Evolutionary conservation across 345 rosid species (phyloP), one percentile per base, ranked within the genome.

Genomic region (Citrus australasica): DNA sequence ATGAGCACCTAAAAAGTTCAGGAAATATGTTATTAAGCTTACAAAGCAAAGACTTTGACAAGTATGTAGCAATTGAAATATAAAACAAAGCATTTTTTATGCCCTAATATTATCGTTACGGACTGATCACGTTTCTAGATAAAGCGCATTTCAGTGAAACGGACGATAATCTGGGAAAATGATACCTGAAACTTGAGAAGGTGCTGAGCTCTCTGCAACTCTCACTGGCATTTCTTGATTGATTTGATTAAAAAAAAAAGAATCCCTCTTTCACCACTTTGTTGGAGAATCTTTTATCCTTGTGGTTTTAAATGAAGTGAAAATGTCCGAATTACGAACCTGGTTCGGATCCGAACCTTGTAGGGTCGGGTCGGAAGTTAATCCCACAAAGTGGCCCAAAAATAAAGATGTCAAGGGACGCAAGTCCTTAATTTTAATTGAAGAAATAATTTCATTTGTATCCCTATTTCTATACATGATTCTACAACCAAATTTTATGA

Each of bases 201-300:
- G 87, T 22, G 92, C 81, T 32, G 88, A 89, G 90, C 77, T 89
- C 67, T 95, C 98, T 33, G 82, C 93, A 38, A 95, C 91, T 79
- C 98, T 86, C 82, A 93, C 97, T 8, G 98, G 98, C 98, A 95
- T 94, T 85, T 58, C 71, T 83, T 68, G 59, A 62, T 40, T 46
- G 59, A 46, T 13, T 46, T 46, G 51, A 13, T 46, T 32, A 32
- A 32, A 32, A 32, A 3, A 46, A 46, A 32, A 4, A n/a, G n/a
- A 46, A 46, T 2, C 4, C 13, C 1, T 3, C 51, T 42, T 11
- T 10, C 16, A 42, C 16, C 14, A 46, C 14, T 11, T 46, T 46
- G 51, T 13, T 46, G 51, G 51, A 46, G 51, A 4, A 4, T 46
- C 1, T 4, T 53, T 5, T 6, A 53, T 5, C 22, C 22, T 53